Conservation (phyloP, 1,284 basidiomycete species). For the Kalmanozyma brasiliensis region DNA sequence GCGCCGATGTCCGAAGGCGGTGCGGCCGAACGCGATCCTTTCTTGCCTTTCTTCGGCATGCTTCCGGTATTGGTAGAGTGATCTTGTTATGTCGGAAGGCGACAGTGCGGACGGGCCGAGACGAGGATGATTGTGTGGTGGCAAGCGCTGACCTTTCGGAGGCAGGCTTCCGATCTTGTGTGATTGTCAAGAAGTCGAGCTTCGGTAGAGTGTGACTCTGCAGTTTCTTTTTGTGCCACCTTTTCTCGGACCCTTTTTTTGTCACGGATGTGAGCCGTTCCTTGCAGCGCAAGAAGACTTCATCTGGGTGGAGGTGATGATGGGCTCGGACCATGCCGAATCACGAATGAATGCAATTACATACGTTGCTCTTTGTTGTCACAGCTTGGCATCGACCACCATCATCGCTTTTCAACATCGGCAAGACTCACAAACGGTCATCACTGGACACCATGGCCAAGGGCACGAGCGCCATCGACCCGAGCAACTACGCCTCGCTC, state of each 20-base stretch:
- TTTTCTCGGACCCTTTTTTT: constrained; percentile 6
- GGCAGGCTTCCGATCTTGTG: no score
- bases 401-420: neutral
- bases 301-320: constrained; percentile 8
- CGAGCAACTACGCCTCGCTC: constrained; percentile 53
- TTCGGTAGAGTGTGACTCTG: constrained; percentile 2
- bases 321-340: constrained; percentile 28
- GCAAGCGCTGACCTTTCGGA: no score
- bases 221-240: neutral
- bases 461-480: constrained; percentile 51
- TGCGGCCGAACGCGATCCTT: constrained; percentile 17
- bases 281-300: no score
- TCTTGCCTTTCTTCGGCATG: constrained; percentile 50
- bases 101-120: no score
- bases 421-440: neutral
- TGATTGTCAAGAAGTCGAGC: constrained; percentile 2
- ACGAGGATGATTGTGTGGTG: no score
- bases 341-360: no score
- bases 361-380: neutral
- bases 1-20: constrained; percentile 23
- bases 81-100: neutral
- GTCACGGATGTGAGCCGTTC: neutral
- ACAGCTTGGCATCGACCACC: constrained; percentile 1
- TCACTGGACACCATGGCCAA: constrained; percentile 19
- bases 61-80: neutral